Base-by-base conservation (phyloP, 1,284 basidiomycete species). In the Microbotryum scabiosae region DNA sequence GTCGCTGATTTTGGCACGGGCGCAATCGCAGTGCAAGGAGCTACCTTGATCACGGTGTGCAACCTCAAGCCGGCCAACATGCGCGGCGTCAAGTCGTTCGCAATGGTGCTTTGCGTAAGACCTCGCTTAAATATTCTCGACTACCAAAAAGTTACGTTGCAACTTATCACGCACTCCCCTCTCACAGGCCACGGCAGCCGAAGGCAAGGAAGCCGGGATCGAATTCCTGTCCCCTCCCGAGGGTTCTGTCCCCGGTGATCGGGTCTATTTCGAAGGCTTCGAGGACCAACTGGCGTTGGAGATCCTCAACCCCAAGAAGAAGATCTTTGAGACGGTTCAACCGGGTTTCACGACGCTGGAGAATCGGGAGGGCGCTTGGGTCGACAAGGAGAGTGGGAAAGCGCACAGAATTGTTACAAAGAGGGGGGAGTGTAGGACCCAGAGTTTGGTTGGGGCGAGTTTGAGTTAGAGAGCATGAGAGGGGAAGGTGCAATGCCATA, bases 291-390 rank as follows among this genome's bases (percentile, higher is more conserved):
- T 53, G 23, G 54, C 70, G 16, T 61, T 72, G 51, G 71, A 72
- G 46, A 88, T 90, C 71, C 80, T 97, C 64, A 96, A 94, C 76
- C 92, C 92, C 12, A 97, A 97, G 79, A 96, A 94, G 79, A 97
- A 97, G 79, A 87, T 96, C 36, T 97, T 94, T 70, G 93, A 97
- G 78, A 86, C 89, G 0, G 83, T 97, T 55, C 93, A 94, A 73
- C 90, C 90, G 26, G 88, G 86, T 21, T 94, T 97, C 74, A 90
- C 81, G 49, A 96, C 92, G 3, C 80, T 96, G 20, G 86, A 91
- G 63, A 83, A 82, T 21, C 82, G 78, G 69, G 92, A 94, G 72
- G 91, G 90, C 28, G 90, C 88, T 21, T 97, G 92, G 92, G 78
- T 93, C 59, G 85, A 94, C 75, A 78, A 75, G 56, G 90, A 88